These are phyloP conservation scores for Gyromitra esculenta DNA, from an alignment of 2,329 filamentous ascomycete genomes.

Conservation along the genomic window DNA sequence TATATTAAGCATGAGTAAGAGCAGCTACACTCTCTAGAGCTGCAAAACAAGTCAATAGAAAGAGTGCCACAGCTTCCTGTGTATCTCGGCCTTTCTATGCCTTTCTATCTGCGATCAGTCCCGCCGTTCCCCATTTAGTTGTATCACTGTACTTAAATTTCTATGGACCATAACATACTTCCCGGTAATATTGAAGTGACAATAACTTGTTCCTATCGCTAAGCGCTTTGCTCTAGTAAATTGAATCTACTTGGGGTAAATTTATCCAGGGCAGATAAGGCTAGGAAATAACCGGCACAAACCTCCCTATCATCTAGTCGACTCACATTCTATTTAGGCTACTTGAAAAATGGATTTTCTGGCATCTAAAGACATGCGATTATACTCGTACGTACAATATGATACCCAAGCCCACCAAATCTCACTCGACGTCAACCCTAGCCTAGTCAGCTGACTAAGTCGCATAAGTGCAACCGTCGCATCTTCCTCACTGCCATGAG, in stretches of 20 bases:
- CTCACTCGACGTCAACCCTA: slow-evolving; percentile 35
- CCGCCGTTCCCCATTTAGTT: neutral
- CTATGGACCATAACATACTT: too few species aligned
- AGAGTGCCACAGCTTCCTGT: neutral
- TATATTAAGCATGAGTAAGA: too few species aligned
- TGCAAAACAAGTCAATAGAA: neutral
- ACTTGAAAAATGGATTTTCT: too few species aligned
- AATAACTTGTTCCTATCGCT: too few species aligned
- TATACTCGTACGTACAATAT: neutral
- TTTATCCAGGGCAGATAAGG: too few species aligned
- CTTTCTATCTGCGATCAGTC: neutral
- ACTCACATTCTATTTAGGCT: too few species aligned
- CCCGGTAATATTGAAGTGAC: too few species aligned
- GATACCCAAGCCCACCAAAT: neutral
- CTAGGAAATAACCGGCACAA: too few species aligned
- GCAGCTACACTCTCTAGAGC: neutral
- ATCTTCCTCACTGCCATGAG: slow-evolving; percentile 31
- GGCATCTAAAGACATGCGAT: too few species aligned
- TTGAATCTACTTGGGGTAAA: too few species aligned
- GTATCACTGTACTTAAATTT: neutral
- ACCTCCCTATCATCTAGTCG: too few species aligned
- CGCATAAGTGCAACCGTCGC: slow-evolving; percentile 47
- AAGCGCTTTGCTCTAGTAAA: too few species aligned
- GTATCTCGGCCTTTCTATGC: neutral
- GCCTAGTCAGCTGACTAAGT: slow-evolving; percentile 40